A percentile compares a stretch with the other conserved stretches of the same genome.
phyloP scores from a whole-genome alignment of 2,329 filamentous ascomycete species.

The Fusarium sarcochroum region DNA sequence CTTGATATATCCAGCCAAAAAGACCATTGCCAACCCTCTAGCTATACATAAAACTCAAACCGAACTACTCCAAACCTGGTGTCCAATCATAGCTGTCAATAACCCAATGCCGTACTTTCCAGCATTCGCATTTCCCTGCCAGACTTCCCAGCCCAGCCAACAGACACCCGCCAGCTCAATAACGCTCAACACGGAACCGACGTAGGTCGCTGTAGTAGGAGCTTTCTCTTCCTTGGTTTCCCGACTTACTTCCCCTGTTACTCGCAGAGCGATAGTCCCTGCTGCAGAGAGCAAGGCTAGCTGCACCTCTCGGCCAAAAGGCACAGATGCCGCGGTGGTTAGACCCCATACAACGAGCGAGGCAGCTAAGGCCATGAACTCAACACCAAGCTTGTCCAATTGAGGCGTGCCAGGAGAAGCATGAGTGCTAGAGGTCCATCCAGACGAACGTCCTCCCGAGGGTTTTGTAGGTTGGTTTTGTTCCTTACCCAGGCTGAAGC shows the following conservation, averaged over 20 bases:
- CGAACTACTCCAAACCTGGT: constrained; percentile 48
- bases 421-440: background rate
- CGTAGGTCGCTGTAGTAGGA: constrained; percentile 40
- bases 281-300: constrained; percentile 47
- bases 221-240: constrained; percentile 23
- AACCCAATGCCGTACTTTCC: constrained; percentile 49
- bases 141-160: constrained; percentile 53
- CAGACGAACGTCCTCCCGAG: background rate
- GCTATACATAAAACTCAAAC: constrained; percentile 25
- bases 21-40: constrained; percentile 7
- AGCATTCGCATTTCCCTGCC: constrained; percentile 44
- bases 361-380: constrained; percentile 41
- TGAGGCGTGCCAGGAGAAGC: background rate
- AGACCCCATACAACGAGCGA: constrained; percentile 50
- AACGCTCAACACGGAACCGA: constrained; percentile 50
- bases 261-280: constrained; percentile 50
- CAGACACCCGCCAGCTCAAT: constrained; percentile 53
- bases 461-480: constrained; percentile 16
- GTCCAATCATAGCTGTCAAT: constrained; percentile 52
- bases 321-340: constrained; percentile 34
- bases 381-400: constrained; percentile 29
- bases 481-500: constrained; percentile 59
- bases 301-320: constrained; percentile 48
- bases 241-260: constrained; percentile 48
- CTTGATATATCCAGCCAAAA: constrained; percentile 24